These are phyloP conservation scores for Colletotrichum cereale DNA, from an alignment of 2,329 filamentous ascomycete genomes.

Conservation along the genomic window DNA sequence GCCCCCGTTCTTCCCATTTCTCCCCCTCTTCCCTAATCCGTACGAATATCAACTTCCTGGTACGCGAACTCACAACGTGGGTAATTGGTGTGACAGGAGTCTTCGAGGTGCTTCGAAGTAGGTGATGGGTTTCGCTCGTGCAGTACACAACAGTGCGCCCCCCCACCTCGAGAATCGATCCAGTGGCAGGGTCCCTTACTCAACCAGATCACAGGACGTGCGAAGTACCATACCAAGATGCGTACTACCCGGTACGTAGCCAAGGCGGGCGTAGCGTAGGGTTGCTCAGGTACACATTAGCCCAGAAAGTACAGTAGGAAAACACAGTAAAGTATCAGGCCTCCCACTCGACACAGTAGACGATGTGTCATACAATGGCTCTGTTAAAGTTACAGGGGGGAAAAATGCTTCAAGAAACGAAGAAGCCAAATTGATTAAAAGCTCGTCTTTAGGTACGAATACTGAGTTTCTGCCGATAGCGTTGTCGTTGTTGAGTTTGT, in stretches of 20 bases:
- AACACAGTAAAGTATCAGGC: background rate
- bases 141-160: background rate
- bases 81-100: background rate
- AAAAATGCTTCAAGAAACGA: background rate
- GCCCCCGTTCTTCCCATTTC: background rate
- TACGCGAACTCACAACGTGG: background rate
- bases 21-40: background rate
- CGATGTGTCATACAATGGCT: background rate
- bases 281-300: background rate
- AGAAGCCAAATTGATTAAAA: background rate
- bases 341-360: background rate
- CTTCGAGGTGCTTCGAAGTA: background rate
- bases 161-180: background rate
- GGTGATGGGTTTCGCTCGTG: background rate
- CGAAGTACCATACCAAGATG: background rate
- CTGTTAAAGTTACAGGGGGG: background rate
- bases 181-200: background rate
- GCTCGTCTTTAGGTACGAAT: background rate
- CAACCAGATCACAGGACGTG: background rate
- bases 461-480: background rate
- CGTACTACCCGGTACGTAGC: too few species aligned
- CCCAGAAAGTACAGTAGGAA: too few species aligned
- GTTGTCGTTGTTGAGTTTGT: too few species aligned
- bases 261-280: background rate
- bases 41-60: background rate